Evolutionary conservation across 208 protist genomes (phyloP), one percentile per base, ranked within the genome.

Genomic region (Wallacemonas sp.): DNA sequence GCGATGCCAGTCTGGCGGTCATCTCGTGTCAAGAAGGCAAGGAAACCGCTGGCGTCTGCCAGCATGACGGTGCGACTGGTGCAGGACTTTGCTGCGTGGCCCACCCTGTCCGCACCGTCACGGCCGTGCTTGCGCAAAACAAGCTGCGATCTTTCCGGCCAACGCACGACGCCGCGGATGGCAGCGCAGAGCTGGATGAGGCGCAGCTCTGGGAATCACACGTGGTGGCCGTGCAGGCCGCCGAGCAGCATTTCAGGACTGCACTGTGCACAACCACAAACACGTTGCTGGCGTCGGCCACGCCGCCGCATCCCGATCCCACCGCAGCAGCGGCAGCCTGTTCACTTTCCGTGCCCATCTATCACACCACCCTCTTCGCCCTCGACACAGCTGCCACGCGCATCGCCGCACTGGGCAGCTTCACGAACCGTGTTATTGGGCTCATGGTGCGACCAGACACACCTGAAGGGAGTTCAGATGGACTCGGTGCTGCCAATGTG

Each of bases 361-460:
- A 90, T 62, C 74, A 80, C 41, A 34, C 81, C n/a, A 21, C 44
- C 21, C 38, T 90, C 19, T 61, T 44, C 14, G 70, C 72, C 12
- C 27, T 68, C 16, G 83, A 90, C 65, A 80, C 55, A 38, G 52
- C 46, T 36, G 41, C 34, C 21, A 87, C 83, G 9, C 76, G 76
- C 14, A 19, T 90, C 24, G 39, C 60, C 2, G 41, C 65, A 34
- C 34, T 82, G 29, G 33, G 56, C 23, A 23, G 68, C 9, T 49
- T 77, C 39, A 66, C 69, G 8, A 73, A 73, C 32, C 41, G 49
- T 4, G 57, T 90, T 38, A 74, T 86, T n/a, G 49, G 27, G 4
- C 55, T 58, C 30, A 39, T 58, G 34, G 14, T 57, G 67, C 16
- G 57, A 68, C 33, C 62, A 17, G 36, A 14, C 6, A 6, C 36